Evolutionary conservation across 2,329 filamentous ascomycete species (phyloP), one percentile per base, ranked within the genome.

Genomic region (Myriosclerotinia duriaeana): DNA sequence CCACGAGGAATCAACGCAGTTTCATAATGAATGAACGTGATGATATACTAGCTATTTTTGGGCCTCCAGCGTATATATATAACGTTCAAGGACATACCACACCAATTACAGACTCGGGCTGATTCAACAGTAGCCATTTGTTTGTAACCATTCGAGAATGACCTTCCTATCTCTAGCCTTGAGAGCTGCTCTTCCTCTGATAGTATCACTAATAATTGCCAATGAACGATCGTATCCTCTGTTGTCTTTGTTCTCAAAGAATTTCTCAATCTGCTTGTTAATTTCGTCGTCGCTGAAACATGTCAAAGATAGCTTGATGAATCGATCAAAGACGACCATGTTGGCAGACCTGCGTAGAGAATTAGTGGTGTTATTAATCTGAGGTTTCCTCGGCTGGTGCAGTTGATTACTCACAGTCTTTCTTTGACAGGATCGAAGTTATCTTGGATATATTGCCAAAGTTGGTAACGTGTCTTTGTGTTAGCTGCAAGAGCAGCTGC

Each of bases 161-260:
- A 85, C 81, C 63, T 82, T 83, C 66, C 87, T 83, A 77, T 98
- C 95, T 66, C 95, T 85, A 78, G 87, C 82, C 76, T 88, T 88
- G 81, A 97, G 99, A 52, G 87, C 87, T 5, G 92, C 92, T 74
- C 93, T 89, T 14, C 90, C 92, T 53, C 88, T 86, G 71, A 98
- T 91, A 69, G 89, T 93, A 77, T 98, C 95, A 77, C 89, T 88
- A 69, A 94, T 89, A 71, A 96, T 92, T 71, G 89, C 89, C 62
- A 99, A 80, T 5, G 92, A 93, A 65, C 95, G 88, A 77, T 96
- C 91, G 78, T 93, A 98, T 59, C 88, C 90, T 74, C 87, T 87
- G 22, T 90, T 94, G 75, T 98, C 91, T 82, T 94, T 96, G 74
- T 85, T 85, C 73, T 85, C 83, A 82, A 98, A 99, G 83, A 99